Evolutionary conservation across 768 basidiomycete genomes (phyloP), one percentile per base, ranked within the genome.

Genomic region (Amanita pseudoporphyria): DNA sequence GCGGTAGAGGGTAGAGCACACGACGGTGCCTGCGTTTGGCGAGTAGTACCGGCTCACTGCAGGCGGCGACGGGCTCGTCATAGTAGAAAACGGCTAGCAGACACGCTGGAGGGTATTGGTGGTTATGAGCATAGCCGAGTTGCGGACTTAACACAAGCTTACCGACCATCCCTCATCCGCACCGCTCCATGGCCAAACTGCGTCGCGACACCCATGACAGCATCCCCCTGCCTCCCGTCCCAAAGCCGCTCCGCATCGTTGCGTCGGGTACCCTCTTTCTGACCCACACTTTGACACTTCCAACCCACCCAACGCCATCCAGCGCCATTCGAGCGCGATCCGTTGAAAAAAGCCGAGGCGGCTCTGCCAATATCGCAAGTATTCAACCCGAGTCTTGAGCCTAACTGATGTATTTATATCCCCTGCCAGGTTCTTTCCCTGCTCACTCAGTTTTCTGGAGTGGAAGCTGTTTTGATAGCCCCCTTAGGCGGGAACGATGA

Each of bases 261-360:
- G 84, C 85, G 2, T 81, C 82, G 10, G 88, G 88, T 12, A 86
- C 88, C 9, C 74, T 92, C 35, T 91, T 91, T 60, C 64, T 85
- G 38, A 87, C 85, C 5, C 81, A 89, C 61, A 82, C 79, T 0
- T 74, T 92, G 43, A 69, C 71, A 33, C 57, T 91, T 3, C 77
- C 79, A 18, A 61, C 71, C 12, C 76, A 84, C 52, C 85, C 86
- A 1, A 61, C 62, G 10, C 79, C 81, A 1, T 69, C 72, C 9
- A 72, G 74, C 6, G 80, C 74, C 1, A 62, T 78, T 2, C 82
- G 88, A 39, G 87, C 88, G 0, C 82, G 87, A 57, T 77, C 82
- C 3, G 85, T 90, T 3, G 63, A 73, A 36, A 77, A 79, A 40
- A 62, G 71, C 0, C 76, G 88, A 40, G 87, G 87, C 16, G 89